These are phyloP conservation scores for Papiliotrema nemorosa DNA, from an alignment of 1,284 basidiomycete species.

Conservation along the genomic window DNA sequence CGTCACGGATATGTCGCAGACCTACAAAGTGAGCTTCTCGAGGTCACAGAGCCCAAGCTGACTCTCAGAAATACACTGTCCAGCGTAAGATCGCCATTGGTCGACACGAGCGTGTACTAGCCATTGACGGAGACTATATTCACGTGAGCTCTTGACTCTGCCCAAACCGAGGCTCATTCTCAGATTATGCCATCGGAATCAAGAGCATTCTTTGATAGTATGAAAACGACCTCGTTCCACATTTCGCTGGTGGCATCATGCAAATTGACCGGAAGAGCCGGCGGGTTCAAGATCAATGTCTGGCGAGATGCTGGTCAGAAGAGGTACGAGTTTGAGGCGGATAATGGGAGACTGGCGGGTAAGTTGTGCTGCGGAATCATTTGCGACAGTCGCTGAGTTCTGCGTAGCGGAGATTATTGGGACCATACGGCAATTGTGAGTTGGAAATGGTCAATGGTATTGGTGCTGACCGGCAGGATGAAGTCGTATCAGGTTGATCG, in stretches of 20 bases:
- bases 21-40: slow-evolving; percentile 74
- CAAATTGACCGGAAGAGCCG: slow-evolving; percentile 75
- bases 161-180: too few relatives aligned
- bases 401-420: slow-evolving; percentile 41
- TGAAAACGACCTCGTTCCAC: slow-evolving; percentile 87
- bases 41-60: neutral
- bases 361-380: slow-evolving; percentile 35
- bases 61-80: slow-evolving; percentile 77
- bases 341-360: slow-evolving; percentile 76
- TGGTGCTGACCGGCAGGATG: slow-evolving; percentile 24
- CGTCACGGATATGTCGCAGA: slow-evolving; percentile 52
- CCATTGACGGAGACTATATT: slow-evolving; percentile 92
- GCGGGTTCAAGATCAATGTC: slow-evolving; percentile 80
- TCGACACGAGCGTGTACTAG: slow-evolving; percentile 83
- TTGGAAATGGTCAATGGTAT: neutral
- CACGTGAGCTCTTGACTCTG: too few relatives aligned
- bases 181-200: slow-evolving; percentile 85
- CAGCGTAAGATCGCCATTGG: slow-evolving; percentile 91
- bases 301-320: slow-evolving; percentile 68
- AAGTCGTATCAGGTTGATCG: slow-evolving; percentile 32
- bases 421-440: slow-evolving; percentile 40
- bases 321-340: slow-evolving; percentile 96
- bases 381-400: neutral
- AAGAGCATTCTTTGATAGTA: slow-evolving; percentile 79
- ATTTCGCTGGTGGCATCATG: slow-evolving; percentile 80